Evolutionary conservation across 176 grass and related monocot species (phyloP), one percentile per base, ranked within the genome.

Genomic region (Saccharum spontaneum): DNA sequence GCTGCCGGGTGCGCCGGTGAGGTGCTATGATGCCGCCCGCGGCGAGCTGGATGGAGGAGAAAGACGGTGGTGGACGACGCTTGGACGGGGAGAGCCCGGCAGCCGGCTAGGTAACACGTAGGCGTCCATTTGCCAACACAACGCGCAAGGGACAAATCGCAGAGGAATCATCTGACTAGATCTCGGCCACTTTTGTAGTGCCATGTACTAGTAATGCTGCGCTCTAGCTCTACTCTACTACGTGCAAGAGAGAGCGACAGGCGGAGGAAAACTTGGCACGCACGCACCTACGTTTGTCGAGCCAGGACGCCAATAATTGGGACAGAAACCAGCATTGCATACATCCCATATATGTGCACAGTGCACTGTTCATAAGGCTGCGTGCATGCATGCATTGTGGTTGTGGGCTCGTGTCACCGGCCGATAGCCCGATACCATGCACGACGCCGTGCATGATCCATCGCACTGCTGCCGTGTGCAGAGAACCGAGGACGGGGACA

Each of bases 101-200:
- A 55, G 52, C 7, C 52, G 45, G 45, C 45, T 48, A 15, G 45
- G 45, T 48, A 48, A 7, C 15, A 52, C 15, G 49, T 17, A 18
- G 49, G 5, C 0, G 15, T 52, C 49, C 49, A 18, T 18, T 44
- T 52, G 13, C n/a, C 45, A 48, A 15, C 52, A 22, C 52, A 55
- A 14, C 5, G 16, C 30, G 16, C 3, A 54, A 76, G 18, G 17
- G 49, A 17, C 31, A 37, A 57, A 11, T 57, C 18, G 5, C 4
- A n/a, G 73, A 37, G 14, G 76, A 79, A 79, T 79, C 34, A 45
- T 8, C 24, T 65, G 59, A 77, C 20, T 61, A 60, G 75, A 77
- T 13, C 10, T 77, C 1, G 31, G 61, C 24, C 6, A 12, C 61
- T 67, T 79, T 79, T 36, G 18, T 22, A 6, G 18, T 22, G 1